Conservation (phyloP, 1,284 basidiomycete species). For the Schizophyllum amplum region DNA sequence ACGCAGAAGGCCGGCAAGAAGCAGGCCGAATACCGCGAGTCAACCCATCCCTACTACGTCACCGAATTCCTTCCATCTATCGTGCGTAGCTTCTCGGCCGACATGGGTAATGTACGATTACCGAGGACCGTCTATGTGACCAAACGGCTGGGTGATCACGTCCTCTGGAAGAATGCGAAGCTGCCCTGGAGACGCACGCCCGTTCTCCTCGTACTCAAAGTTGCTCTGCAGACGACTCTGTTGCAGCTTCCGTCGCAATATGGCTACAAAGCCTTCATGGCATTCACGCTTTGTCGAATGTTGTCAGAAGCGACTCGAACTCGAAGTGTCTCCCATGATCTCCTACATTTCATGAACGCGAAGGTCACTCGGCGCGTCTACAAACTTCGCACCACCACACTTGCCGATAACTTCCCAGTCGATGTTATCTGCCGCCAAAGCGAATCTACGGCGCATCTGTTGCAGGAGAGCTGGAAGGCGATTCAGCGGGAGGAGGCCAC, state of each 20-base stretch:
- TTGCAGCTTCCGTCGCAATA: conserved; percentile 7
- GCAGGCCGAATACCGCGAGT: conserved; percentile 23
- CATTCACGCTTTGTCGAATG: conserved; percentile 28
- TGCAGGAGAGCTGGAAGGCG: neutral
- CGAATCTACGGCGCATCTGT: neutral
- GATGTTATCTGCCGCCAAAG: neutral
- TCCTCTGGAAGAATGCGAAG: conserved; percentile 28
- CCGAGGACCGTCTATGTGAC: conserved; percentile 14
- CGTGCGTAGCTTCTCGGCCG: conserved; percentile 21
- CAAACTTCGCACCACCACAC: conserved; percentile 3
- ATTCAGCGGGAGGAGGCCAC: neutral
- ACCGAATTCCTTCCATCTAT: conserved; percentile 33
- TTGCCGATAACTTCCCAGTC: neutral
- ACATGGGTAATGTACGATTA: neutral
- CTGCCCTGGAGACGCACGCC: conserved; percentile 40
- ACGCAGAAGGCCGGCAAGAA: conserved; percentile 20
- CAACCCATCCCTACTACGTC: conserved; percentile 31
- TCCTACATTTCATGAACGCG: conserved; percentile 21
- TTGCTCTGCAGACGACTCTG: conserved; percentile 36
- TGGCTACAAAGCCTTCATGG: conserved; percentile 40
- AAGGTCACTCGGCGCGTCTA: conserved; percentile 28
- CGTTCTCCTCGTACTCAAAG: conserved; percentile 36
- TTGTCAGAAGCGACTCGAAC: conserved; percentile 22
- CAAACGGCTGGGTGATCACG: conserved; percentile 38
- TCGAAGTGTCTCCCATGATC: conserved; percentile 16